Evolutionary conservation across 495 filamentous ascomycete genomes (phyloP).

Genomic region (Sordaria brevicollis): DNA sequence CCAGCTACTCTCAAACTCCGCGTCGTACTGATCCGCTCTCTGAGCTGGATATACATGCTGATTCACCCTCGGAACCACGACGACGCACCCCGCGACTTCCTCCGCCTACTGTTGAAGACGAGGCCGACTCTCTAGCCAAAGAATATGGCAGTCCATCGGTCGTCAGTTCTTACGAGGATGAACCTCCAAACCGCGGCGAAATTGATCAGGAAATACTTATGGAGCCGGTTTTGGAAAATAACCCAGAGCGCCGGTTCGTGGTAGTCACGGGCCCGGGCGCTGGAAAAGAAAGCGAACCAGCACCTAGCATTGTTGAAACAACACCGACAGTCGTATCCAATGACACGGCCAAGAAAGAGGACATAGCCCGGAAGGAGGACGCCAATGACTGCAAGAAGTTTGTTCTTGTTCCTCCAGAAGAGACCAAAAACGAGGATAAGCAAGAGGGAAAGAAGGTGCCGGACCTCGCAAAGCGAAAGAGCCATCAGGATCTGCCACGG

Average conservation of each 20-base stretch:
- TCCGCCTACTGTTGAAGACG: slow-evolving; percentile 36
- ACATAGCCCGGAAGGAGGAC: slow-evolving; percentile 16
- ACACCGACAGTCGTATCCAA: background rate
- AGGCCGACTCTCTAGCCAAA: slow-evolving; percentile 32
- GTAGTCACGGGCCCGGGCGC: slow-evolving; percentile 24
- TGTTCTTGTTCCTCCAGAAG: slow-evolving; percentile 12
- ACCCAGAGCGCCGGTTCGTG: slow-evolving; percentile 39
- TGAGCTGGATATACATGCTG: slow-evolving; percentile 6
- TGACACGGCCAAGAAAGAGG: slow-evolving; percentile 5
- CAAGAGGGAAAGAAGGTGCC: slow-evolving; percentile 5
- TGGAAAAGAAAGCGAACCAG: slow-evolving; percentile 3
- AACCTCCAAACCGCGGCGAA: slow-evolving; percentile 31
- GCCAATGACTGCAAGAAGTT: slow-evolving; percentile 34
- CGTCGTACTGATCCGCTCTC: slow-evolving; percentile 3
- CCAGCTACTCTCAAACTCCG: background rate
- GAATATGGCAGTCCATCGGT: slow-evolving; percentile 24
- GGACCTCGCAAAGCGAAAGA: slow-evolving; percentile 22
- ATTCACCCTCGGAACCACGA: background rate
- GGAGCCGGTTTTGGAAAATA: slow-evolving; percentile 29
- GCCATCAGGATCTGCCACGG: slow-evolving; percentile 27
- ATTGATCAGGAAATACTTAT: slow-evolving; percentile 33
- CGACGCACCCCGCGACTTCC: slow-evolving; percentile 19
- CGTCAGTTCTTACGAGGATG: slow-evolving; percentile 22
- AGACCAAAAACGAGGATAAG: slow-evolving; percentile 8
- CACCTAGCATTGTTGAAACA: background rate